Evolutionary conservation across 148 eudicot genomes (phyloP).

Genomic region (Chenopodium formosanum): DNA sequence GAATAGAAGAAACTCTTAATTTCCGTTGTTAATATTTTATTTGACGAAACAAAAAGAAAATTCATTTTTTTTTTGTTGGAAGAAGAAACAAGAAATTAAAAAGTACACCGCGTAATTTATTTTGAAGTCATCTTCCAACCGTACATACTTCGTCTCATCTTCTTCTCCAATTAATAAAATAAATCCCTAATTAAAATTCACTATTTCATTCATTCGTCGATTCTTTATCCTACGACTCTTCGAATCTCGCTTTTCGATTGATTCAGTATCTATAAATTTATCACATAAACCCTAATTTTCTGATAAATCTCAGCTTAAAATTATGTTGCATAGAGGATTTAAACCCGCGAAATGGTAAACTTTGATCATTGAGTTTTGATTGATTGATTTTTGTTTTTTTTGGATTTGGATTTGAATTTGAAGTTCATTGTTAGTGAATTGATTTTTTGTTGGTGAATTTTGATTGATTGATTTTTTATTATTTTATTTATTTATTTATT

Average conservation of each 20-base stretch:
- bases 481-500: too few species aligned
- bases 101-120: neutral
- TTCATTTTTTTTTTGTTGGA: neutral
- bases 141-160: neutral
- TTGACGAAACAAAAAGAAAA: too few species aligned
- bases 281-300: neutral
- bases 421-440: neutral
- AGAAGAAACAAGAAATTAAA: neutral
- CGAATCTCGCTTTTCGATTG: too few species aligned
- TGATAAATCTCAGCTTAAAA: neutral
- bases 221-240: neutral
- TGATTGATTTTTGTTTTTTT: neutral
- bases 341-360: conserved; percentile 87
- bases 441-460: neutral
- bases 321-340: conserved; percentile 75
- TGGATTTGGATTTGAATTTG: neutral
- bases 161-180: neutral
- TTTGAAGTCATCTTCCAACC: neutral
- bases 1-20: too few species aligned
- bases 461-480: neutral
- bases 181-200: neutral
- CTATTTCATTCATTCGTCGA: neutral
- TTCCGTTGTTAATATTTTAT: too few species aligned
- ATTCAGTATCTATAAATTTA: too few species aligned
- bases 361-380: neutral